These are phyloP conservation scores for thale cress (Arabidopsis thaliana) DNA, from an alignment of 345 rosid species.

Conservation along the genomic window TAIR10.1 NC_003074.8:4111001-4111500, in stretches of 20 bases:
- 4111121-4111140: too few relatives aligned
- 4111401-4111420: slow-evolving; percentile 23
- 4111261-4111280: slow-evolving; percentile 2
- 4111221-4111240: slow-evolving; percentile 15
- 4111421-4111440: slow-evolving; percentile 21
- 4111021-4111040: too few relatives aligned
- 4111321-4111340: neutral
- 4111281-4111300: neutral
- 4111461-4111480: slow-evolving; percentile 19
- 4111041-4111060: too few relatives aligned
- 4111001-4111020: too few relatives aligned
- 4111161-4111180: neutral
- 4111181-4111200: neutral
- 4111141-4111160: too few relatives aligned
- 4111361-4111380: neutral
- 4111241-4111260: slow-evolving; percentile 9
- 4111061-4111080: too few relatives aligned
- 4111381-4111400: slow-evolving; percentile 22
- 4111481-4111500: neutral
- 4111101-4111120: too few relatives aligned
- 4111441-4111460: slow-evolving; percentile 18
- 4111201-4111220: neutral
- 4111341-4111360: slow-evolving; percentile 4
- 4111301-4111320: neutral
- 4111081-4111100: too few relatives aligned